Evolutionary conservation across 2,329 filamentous ascomycete species (phyloP).

Genomic region (Cucurbitaria berberidis): DNA sequence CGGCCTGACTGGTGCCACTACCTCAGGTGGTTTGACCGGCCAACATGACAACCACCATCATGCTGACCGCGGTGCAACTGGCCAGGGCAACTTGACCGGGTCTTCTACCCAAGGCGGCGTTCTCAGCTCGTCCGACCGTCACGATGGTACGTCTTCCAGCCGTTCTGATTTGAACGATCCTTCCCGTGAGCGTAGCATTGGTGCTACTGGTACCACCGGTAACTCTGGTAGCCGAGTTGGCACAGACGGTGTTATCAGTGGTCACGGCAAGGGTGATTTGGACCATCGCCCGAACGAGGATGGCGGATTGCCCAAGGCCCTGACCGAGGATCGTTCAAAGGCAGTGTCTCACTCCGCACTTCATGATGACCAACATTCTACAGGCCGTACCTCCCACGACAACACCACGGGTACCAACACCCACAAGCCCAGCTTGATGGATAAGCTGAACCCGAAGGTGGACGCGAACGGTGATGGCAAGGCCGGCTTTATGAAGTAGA

Average conservation of each 20-base stretch:
- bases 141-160: constrained; percentile 7
- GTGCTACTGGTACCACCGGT: neutral
- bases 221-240: neutral
- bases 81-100: constrained; percentile 10
- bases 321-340: constrained; percentile 15
- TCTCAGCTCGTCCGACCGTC: constrained; percentile 3
- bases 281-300: constrained; percentile 19
- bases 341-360: constrained; percentile 21
- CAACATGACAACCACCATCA: neutral
- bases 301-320: constrained; percentile 14
- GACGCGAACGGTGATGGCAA: constrained; percentile 64
- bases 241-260: constrained; percentile 13
- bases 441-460: constrained; percentile 61
- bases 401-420: constrained; percentile 11
- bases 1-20: constrained; percentile 9
- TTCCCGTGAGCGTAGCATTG: neutral
- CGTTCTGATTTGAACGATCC: constrained; percentile 2
- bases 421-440: constrained; percentile 57
- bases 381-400: constrained; percentile 15
- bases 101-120: constrained; percentile 5
- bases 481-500: constrained; percentile 61
- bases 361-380: constrained; percentile 22
- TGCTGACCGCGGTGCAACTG: constrained; percentile 3
- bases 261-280: constrained; percentile 2
- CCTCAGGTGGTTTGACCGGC: constrained; percentile 2